Conservation (phyloP, 2,329 filamentous ascomycete genomes). For the Curvularia lunata region DNA sequence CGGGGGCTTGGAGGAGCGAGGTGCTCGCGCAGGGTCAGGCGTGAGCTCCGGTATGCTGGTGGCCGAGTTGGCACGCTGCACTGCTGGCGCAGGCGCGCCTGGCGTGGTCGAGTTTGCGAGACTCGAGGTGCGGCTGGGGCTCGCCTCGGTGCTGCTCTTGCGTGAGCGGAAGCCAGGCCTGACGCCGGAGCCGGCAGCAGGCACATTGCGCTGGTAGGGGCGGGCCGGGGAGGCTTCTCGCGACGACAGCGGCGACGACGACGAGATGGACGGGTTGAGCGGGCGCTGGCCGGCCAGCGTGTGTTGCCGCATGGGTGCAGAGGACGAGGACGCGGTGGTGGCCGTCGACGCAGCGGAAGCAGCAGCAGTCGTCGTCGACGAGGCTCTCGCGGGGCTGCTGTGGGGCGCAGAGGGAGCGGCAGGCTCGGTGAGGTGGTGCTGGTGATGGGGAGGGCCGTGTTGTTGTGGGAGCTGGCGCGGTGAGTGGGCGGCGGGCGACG, state of each 20-base stretch:
- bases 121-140: slow-evolving; percentile 49
- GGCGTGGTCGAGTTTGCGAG: slow-evolving; percentile 49
- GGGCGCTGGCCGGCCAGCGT: slow-evolving; percentile 37
- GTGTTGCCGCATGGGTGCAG: slow-evolving; percentile 33
- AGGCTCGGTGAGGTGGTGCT: slow-evolving; percentile 13
- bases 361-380: slow-evolving; percentile 5
- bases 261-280: slow-evolving; percentile 41
- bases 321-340: background rate
- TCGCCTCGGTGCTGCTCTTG: slow-evolving; percentile 55
- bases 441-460: slow-evolving; percentile 8
- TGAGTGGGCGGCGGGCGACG: background rate
- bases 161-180: slow-evolving; percentile 48
- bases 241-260: slow-evolving; percentile 54
- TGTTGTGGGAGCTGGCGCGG: slow-evolving; percentile 8
- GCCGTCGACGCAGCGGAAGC: slow-evolving; percentile 23
- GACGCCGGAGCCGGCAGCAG: slow-evolving; percentile 25
- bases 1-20: slow-evolving; percentile 20
- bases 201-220: slow-evolving; percentile 36
- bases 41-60: slow-evolving; percentile 71
- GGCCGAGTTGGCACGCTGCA: slow-evolving; percentile 72
- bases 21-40: slow-evolving; percentile 66
- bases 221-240: slow-evolving; percentile 56
- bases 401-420: background rate
- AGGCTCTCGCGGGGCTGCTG: background rate
- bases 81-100: slow-evolving; percentile 59